Evolutionary conservation across 2,329 filamentous ascomycete species (phyloP), one percentile per base, ranked within the genome.

Genomic region (Aspergillus hortae): DNA sequence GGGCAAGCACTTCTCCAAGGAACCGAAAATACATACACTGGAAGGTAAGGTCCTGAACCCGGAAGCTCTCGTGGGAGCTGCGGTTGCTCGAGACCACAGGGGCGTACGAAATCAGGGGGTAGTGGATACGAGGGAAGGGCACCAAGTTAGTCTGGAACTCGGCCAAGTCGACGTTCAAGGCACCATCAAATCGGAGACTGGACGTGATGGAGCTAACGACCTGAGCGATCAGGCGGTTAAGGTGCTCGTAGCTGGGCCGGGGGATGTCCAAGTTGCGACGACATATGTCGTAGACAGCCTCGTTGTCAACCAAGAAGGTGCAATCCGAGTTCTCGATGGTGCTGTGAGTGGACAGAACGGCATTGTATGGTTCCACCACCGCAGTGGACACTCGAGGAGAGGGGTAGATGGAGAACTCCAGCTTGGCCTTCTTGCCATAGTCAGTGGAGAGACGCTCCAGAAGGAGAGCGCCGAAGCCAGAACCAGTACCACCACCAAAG

Each of bases 11-110:
- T 38, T 6, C 12, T 38, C 15, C 14, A 38, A 38, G 7, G 35
- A 17, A 3, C 12, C 10, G n/a, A 15, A 1, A 33, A 17, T 14
- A 65, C 67, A 21, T 74, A 84, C 82, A 84, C 67, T 86, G 82
- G 65, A 84, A 79, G 57, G 84, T 86, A 60, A 87, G 72, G 57
- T 94, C 90, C 56, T 84, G 81, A 50, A 91, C 86, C 80, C 90
- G 90, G 84, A 92, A 92, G 78, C 87, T 90, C 79, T 94, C 89
- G 68, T 94, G 89, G 44, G 85, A 83, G 73, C 87, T 90, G 82
- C 89, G 89, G 77, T 82, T 79, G 53, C 84, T 83, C 27, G 80
- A 82, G 53, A 86, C 77, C 49, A 87, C 82, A 2, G 84, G 84
- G 1, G 83, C 82, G 61, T 85, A 87, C 61, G 78, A 81, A 70